Conservation (phyloP, 192 early-diverging fungal species). For the Entrophospora sp. region DNA sequence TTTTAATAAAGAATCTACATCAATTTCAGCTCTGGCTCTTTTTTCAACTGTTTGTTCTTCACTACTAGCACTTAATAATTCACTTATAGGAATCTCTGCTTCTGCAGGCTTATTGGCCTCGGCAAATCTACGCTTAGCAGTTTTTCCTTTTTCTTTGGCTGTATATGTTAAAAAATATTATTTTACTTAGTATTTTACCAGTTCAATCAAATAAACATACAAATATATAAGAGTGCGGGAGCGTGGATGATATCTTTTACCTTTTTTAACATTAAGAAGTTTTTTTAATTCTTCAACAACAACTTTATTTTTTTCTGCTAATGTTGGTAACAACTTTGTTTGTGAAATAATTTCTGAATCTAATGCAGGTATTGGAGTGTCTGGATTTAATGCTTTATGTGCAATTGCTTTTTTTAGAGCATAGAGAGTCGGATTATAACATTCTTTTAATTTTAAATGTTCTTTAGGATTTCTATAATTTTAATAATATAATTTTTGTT, state of each 20-base stretch:
- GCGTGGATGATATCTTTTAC: conserved; percentile 29
- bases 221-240: too few relatives aligned
- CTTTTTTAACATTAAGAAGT: conserved; percentile 48
- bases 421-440: conserved; percentile 55
- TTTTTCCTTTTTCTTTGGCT: conserved; percentile 26
- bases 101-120: conserved; percentile 8
- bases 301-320: conserved; percentile 34
- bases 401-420: conserved; percentile 48
- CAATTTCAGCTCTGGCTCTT: conserved; percentile 18
- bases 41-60: conserved; percentile 25
- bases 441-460: conserved; percentile 39
- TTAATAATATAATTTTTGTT: background rate
- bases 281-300: conserved; percentile 35
- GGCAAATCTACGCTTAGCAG: conserved; percentile 18
- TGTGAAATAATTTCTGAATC: conserved; percentile 37
- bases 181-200: background rate
- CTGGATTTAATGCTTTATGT: conserved; percentile 49
- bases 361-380: conserved; percentile 39
- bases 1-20: background rate
- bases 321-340: conserved; percentile 31
- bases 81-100: background rate
- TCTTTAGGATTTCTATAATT: conserved; percentile 30
- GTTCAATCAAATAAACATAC: background rate
- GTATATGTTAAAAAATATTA: background rate
- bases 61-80: conserved; percentile 19